Evolutionary conservation across 208 protist species (phyloP), one percentile per base, ranked within the genome.

Genomic region (Wallacemonas sp.): DNA sequence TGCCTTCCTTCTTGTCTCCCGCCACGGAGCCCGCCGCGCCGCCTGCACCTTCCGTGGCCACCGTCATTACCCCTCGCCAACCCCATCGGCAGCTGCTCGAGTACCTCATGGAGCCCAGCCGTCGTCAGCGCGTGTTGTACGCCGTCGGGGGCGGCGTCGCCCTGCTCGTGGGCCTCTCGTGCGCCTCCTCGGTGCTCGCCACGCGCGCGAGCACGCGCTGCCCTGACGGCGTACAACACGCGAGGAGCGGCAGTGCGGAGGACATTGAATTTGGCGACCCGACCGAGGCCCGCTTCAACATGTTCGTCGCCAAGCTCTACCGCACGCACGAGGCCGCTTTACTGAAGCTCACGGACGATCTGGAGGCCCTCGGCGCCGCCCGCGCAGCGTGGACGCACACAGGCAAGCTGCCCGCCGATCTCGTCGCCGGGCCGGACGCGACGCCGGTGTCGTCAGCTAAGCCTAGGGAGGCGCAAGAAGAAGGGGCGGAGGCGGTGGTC

Each of bases 231-330:
- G n/a, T n/a, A n/a, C n/a, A n/a, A n/a, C n/a, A n/a, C n/a, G n/a
- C n/a, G n/a, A n/a, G n/a, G n/a, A n/a, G 42, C 18, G 70, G 26
- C 38, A 74, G 65, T 3, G 67, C 55, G n/a, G 83, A 81, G 46
- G 77, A 77, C 46, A 79, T 89, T 44, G 62, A 67, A 10, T 92
- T 89, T 57, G 69, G 63, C 14, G 81, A 87, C 48, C 76, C 67
- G 10, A 67, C 77, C 4, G 80, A 82, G 65, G 74, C 72, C 38
- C 68, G 74, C 4, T 92, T 89, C 57, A 57, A 57, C 31, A 46
- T 70, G 25, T 82, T 79, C 54, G 39, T 82, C 22, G 52, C 67
- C 1, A 71, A 78, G 16, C 50, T 84, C 10, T 44, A 77, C 61
- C 49, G 57, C 20, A 74, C 68, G 2, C 73, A 87, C 26, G 77